Conservation (phyloP, 441 rosid species). For the Biscutella laevigata region DNA sequence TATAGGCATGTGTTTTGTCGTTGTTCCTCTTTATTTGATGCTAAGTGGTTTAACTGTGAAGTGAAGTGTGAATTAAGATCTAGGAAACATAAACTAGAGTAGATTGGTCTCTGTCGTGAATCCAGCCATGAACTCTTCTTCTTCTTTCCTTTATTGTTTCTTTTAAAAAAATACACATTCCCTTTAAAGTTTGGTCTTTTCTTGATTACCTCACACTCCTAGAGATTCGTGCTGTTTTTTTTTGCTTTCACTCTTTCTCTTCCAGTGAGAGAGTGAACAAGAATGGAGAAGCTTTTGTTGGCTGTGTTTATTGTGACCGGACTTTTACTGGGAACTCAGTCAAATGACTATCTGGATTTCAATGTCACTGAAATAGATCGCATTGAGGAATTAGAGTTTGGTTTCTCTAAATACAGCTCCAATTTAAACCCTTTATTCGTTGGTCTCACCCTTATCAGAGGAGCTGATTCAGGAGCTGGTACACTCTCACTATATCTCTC, state of each 20-base stretch:
- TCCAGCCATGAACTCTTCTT: no score
- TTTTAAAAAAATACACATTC: no score
- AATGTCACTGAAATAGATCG: slow-evolving; percentile 54
- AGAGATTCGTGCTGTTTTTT: slow-evolving; percentile 7
- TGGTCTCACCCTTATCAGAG: slow-evolving; percentile 76
- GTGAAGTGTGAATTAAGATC: no score
- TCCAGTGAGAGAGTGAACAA: slow-evolving; percentile 14
- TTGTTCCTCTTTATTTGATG: slow-evolving; percentile 14
- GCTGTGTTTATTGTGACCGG: slow-evolving; percentile 6
- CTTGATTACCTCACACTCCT: slow-evolving; percentile 10
- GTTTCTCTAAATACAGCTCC: slow-evolving; percentile 38
- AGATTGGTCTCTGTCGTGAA: no score
- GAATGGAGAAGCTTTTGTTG: slow-evolving; percentile 17
- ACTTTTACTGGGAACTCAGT: slow-evolving; percentile 20
- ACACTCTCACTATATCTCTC: slow-evolving; percentile 17
- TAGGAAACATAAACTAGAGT: no score
- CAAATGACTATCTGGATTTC: slow-evolving; percentile 29
- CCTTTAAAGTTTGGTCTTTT: slow-evolving; percentile 26
- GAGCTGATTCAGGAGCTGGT: slow-evolving; percentile 92
- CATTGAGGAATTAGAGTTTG: slow-evolving; percentile 38
- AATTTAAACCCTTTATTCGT: slow-evolving; percentile 52
- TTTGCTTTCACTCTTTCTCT: slow-evolving; percentile 19
- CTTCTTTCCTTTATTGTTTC: background rate
- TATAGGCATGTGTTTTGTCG: slow-evolving; percentile 14
- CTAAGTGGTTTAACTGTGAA: no score